Evolutionary conservation across 345 rosid species (phyloP).

Genomic region (Moricandia arvensis): DNA sequence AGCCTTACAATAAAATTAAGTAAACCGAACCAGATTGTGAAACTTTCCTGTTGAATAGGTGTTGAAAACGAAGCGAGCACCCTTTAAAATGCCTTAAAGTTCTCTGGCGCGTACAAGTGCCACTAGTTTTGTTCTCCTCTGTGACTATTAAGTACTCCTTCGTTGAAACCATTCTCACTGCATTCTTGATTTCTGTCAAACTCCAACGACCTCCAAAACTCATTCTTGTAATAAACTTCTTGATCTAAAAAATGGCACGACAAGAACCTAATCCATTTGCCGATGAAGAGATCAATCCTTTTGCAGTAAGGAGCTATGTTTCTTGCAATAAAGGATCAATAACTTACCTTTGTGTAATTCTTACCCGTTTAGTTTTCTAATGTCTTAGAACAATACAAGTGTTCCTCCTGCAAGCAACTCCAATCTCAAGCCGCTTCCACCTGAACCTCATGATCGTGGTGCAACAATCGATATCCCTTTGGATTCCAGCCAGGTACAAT

Average conservation of each 20-base stretch:
- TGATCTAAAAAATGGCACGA: constrained; percentile 55
- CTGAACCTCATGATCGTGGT: constrained; percentile 93
- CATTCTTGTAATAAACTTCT: no score
- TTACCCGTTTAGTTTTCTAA: constrained; percentile 10
- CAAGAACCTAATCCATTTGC: constrained; percentile 75
- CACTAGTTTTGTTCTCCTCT: constrained; percentile 32
- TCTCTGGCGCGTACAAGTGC: constrained; percentile 31
- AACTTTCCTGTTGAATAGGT: background rate
- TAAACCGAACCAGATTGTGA: background rate
- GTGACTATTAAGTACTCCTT: constrained; percentile 31
- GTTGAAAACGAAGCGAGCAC: constrained; percentile 28
- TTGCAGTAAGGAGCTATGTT: constrained; percentile 54
- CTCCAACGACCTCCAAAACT: background rate
- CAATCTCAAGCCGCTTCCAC: constrained; percentile 89
- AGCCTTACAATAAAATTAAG: background rate
- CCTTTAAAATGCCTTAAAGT: constrained; percentile 34
- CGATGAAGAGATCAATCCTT: constrained; percentile 87
- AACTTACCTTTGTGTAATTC: background rate
- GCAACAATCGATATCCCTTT: constrained; percentile 90
- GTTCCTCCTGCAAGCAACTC: constrained; percentile 75
- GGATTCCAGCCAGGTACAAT: constrained; percentile 61
- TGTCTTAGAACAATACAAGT: constrained; percentile 70
- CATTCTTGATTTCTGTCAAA: constrained; percentile 25
- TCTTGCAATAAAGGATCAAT: constrained; percentile 1
- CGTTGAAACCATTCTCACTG: constrained; percentile 31